Conservation (phyloP, 768 basidiomycete species). For the Fibroporia radiculosa region DNA sequence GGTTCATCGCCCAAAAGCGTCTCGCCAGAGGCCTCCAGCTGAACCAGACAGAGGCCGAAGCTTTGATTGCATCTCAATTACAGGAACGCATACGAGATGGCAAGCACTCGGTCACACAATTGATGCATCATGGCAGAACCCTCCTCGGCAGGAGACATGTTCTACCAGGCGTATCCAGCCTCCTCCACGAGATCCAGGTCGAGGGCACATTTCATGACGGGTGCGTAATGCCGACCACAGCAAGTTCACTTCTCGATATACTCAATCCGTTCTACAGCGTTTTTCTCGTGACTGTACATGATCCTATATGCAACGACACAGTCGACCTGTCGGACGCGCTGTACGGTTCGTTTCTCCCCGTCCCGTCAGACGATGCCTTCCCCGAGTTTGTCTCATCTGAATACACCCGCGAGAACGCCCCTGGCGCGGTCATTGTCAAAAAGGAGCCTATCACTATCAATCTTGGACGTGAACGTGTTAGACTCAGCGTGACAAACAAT, state of each 20-base stretch:
- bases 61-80: slow-evolving; percentile 84
- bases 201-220: slow-evolving; percentile 89
- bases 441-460: slow-evolving; percentile 70
- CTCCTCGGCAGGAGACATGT: slow-evolving; percentile 88
- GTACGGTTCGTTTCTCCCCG: slow-evolving; percentile 90
- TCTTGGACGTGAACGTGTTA: slow-evolving; percentile 57
- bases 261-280: slow-evolving; percentile 36
- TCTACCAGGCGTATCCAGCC: slow-evolving; percentile 65
- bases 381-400: slow-evolving; percentile 41
- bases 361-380: slow-evolving; percentile 62
- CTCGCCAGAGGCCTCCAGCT: slow-evolving; percentile 88
- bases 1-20: slow-evolving; percentile 87
- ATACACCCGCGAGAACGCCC: slow-evolving; percentile 46
- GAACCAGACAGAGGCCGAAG: slow-evolving; percentile 82
- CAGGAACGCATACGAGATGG: slow-evolving; percentile 97
- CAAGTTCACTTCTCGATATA: neutral
- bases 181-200: slow-evolving; percentile 85
- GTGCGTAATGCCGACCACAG: slow-evolving; percentile 35
- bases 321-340: slow-evolving; percentile 79
- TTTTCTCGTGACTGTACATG: slow-evolving; percentile 96
- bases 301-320: slow-evolving; percentile 81
- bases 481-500: slow-evolving; percentile 75
- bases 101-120: slow-evolving; percentile 67
- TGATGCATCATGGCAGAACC: slow-evolving; percentile 92
- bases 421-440: slow-evolving; percentile 70